Percentiles rank a stretch among this genome's conserved stretches.
Conservation (phyloP, 768 basidiomycete species). For the Boletus rubropictus region DNA sequence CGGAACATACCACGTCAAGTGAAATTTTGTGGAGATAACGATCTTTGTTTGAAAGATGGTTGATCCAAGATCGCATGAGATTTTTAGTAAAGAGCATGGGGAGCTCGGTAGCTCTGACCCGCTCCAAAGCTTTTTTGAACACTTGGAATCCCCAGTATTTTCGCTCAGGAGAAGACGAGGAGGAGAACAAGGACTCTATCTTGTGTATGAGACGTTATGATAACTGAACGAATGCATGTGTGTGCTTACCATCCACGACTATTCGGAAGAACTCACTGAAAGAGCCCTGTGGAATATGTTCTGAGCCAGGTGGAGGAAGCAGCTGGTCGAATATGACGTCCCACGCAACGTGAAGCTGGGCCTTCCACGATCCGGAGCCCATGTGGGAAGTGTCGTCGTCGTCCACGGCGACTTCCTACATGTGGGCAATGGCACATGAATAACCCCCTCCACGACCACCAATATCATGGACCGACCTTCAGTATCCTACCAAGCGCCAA, state of each 20-base stretch:
- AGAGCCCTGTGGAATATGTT: slow-evolving; percentile 41
- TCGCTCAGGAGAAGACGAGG: slow-evolving; percentile 76
- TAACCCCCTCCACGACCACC: neutral
- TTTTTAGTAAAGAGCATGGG: slow-evolving; percentile 91
- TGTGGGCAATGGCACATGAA: slow-evolving; percentile 3
- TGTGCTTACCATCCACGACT: slow-evolving; percentile 79
- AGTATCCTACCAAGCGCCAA: slow-evolving; percentile 65
- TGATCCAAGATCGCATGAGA: slow-evolving; percentile 96
- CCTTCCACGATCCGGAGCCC: slow-evolving; percentile 67
- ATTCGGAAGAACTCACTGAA: slow-evolving; percentile 90
- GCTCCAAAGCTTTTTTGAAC: slow-evolving; percentile 72
- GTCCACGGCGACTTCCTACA: slow-evolving; percentile 53
- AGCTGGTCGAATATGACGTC: slow-evolving; percentile 72
- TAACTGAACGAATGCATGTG: neutral
- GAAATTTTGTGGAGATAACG: slow-evolving; percentile 88
- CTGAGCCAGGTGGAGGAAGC: slow-evolving; percentile 44
- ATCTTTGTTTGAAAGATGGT: slow-evolving; percentile 85
- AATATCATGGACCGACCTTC: slow-evolving; percentile 48
- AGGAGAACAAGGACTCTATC: slow-evolving; percentile 80
- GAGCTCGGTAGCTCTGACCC: slow-evolving; percentile 57
- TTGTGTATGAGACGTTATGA: neutral
- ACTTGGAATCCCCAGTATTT: slow-evolving; percentile 97
- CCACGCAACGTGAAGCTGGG: slow-evolving; percentile 92
- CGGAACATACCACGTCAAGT: slow-evolving; percentile 59
- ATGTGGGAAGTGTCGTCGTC: slow-evolving; percentile 50